Evolutionary conservation across 2,329 filamentous ascomycete species (phyloP).

Genomic region (Trichoderma hamatum): DNA sequence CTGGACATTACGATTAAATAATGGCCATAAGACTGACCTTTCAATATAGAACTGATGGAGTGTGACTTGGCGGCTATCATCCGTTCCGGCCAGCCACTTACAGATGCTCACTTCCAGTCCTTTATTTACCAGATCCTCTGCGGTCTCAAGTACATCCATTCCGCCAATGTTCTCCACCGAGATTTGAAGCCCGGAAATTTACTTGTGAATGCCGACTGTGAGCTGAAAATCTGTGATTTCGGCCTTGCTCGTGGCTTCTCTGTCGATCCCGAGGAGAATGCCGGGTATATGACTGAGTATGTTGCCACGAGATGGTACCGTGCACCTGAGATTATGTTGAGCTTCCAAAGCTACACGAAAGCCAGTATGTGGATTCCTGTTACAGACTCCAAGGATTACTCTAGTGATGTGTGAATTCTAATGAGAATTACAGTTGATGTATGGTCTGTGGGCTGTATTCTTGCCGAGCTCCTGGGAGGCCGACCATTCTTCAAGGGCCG

Average conservation of each 20-base stretch:
- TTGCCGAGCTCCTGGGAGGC: constrained; percentile 92
- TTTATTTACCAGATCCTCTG: constrained; percentile 99
- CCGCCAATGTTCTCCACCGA: constrained; percentile 94
- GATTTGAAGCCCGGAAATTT: constrained; percentile 97
- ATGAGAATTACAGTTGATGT: constrained; percentile 73
- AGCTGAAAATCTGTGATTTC: constrained; percentile 99
- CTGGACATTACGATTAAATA: neutral
- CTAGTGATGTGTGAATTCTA: neutral
- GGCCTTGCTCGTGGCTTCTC: constrained; percentile 96
- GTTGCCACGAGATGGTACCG: constrained; percentile 95
- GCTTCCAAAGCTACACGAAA: constrained; percentile 99
- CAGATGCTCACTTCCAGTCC: constrained; percentile 98
- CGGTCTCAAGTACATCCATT: constrained; percentile 98
- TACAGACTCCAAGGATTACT: neutral
- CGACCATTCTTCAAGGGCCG: constrained; percentile 99
- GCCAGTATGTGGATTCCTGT: constrained; percentile 72
- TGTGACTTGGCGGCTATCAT: constrained; percentile 98
- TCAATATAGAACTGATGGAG: constrained; percentile 85
- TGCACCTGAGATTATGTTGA: constrained; percentile 98
- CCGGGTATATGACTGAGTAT: constrained; percentile 99
- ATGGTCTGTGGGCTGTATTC: constrained; percentile 97
- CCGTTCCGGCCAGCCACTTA: constrained; percentile 92
- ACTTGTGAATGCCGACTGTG: constrained; percentile 97
- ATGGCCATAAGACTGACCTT: constrained; percentile 30
- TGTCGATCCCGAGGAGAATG: constrained; percentile 95